Conservation (phyloP, 179 eudicot genomes). For the Gypsophila paniculata region DNA sequence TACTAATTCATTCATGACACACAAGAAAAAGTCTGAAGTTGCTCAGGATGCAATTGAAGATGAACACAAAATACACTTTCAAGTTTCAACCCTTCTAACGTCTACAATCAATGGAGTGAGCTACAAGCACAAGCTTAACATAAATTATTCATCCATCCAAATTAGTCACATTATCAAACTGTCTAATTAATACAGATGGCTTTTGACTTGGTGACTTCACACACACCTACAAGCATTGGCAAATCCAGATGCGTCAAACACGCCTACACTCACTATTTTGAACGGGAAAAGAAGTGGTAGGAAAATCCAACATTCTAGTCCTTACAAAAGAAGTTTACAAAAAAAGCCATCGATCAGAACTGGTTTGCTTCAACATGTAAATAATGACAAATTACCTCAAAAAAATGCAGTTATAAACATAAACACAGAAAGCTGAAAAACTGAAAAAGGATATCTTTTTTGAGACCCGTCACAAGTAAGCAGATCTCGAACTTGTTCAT, state of each 20-base stretch:
- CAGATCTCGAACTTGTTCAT: constrained; percentile 95
- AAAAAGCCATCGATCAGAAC: not conserved
- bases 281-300: not conserved
- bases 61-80: not conserved
- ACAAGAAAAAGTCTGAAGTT: not conserved
- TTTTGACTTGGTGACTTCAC: no score
- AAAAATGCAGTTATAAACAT: not conserved
- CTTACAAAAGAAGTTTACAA: not conserved
- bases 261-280: not conserved
- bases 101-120: no score
- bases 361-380: not conserved
- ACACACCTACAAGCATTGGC: not conserved
- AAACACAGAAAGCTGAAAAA: not conserved
- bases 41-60: constrained; percentile 4
- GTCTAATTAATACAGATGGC: not conserved
- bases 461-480: constrained; percentile 61
- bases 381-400: not conserved
- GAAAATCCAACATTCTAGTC: not conserved
- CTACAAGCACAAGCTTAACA: not conserved
- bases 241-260: not conserved
- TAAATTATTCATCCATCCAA: not conserved
- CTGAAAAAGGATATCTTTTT: constrained; percentile 69
- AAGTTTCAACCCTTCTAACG: no score
- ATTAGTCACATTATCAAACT: not conserved
- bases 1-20: not conserved